A percentile compares a stretch with the other conserved stretches of the same genome.
phyloP scores from a whole-genome alignment of 2,329 filamentous ascomycete genomes.

The Curvularia sp. region DNA sequence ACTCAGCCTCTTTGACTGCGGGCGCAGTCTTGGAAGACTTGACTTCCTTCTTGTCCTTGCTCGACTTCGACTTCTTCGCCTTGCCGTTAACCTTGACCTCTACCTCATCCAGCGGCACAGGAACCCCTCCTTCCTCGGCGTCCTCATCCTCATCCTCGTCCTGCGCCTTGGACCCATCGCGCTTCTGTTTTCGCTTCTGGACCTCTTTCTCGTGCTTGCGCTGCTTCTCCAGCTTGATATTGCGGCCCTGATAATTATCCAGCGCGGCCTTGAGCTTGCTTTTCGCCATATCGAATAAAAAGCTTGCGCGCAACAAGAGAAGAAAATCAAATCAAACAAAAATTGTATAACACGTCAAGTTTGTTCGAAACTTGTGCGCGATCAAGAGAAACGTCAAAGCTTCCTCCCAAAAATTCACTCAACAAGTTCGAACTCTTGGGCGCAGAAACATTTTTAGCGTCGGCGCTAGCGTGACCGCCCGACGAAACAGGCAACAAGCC shows the following conservation, averaged over 20 bases:
- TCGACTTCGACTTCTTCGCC: conserved; percentile 40
- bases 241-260: conserved; percentile 65
- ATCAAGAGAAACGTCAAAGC: conserved; percentile 23
- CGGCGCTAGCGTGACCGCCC: conserved; percentile 42
- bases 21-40: conserved; percentile 27
- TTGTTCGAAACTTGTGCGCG: background rate
- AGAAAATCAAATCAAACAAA: background rate
- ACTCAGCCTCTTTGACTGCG: conserved; percentile 38
- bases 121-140: conserved; percentile 41
- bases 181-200: conserved; percentile 19
- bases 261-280: conserved; percentile 66
- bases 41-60: conserved; percentile 46
- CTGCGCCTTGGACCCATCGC: conserved; percentile 9
- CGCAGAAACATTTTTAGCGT: conserved; percentile 40
- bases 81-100: conserved; percentile 40
- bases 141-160: conserved; percentile 24
- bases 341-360: too few relatives aligned
- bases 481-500: conserved; percentile 34
- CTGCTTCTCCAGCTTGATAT: conserved; percentile 77
- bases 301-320: background rate
- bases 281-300: conserved; percentile 47
- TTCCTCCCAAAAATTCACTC: conserved; percentile 35
- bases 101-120: conserved; percentile 40
- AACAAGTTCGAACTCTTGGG: conserved; percentile 47
- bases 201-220: conserved; percentile 24